Evolutionary conservation across 345 rosid species (phyloP).

Genomic region (Melaleuca alternifolia): DNA sequence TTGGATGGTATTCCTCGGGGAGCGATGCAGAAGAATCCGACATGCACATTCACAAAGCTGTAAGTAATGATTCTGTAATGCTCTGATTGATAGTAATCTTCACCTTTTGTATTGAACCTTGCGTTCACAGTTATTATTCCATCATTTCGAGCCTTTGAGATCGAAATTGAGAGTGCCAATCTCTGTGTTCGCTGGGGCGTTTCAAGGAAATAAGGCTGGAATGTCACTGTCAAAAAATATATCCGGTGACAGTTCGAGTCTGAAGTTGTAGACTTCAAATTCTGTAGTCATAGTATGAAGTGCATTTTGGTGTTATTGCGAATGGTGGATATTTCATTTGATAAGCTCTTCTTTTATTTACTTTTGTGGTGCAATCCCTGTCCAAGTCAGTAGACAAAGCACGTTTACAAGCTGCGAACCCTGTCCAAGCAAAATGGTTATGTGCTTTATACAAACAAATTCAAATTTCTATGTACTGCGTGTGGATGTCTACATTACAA

Average conservation of each 20-base stretch:
- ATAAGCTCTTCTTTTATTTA: background rate
- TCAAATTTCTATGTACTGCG: background rate
- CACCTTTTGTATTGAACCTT: background rate
- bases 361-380: background rate
- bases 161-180: background rate
- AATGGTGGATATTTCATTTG: background rate
- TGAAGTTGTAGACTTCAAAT: background rate
- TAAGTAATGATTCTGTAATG: slow-evolving; percentile 16
- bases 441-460: background rate
- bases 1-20: slow-evolving; percentile 97
- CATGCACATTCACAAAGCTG: slow-evolving; percentile 90
- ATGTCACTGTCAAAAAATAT: background rate
- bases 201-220: background rate
- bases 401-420: background rate
- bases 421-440: background rate
- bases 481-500: background rate
- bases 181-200: background rate
- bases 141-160: too few species aligned
- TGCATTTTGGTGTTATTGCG: background rate
- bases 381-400: background rate
- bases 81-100: background rate
- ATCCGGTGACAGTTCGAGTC: background rate
- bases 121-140: too few species aligned
- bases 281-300: background rate
- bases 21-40: slow-evolving; percentile 83